Base-by-base conservation (phyloP, 2,329 filamentous ascomycete genomes). In the Talaromyces sp. region DNA sequence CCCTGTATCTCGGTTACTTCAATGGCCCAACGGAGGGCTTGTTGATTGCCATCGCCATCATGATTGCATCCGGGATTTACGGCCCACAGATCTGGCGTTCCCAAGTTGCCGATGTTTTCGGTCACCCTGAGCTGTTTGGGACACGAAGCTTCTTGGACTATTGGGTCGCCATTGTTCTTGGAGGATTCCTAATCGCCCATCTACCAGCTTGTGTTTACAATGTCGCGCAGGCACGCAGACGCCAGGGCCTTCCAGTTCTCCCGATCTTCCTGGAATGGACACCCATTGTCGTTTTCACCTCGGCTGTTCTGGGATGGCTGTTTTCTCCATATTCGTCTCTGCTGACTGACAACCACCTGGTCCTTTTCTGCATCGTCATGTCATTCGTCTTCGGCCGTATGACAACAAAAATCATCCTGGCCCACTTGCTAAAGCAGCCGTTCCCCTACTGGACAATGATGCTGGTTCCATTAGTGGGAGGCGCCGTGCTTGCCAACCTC, bases 361-460 rank as follows among this genome's bases (percentile, higher is more conserved):
- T 96, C 10, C 85, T 98, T 54, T 96, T 96, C 76, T 97, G 93
- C 80, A 78, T 96, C 63, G 96, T 91, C 63, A 90, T 98, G 83
- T 90, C 91, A n/a, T 93, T 98, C 70, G 95, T 97, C 63, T 98
- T 99, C 75, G 95, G 95, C 40, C 89, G 95, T 68, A 92, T 99
- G 89, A 98, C 95, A 0, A 99, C 95, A 44, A 99, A 98, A 82
- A 98, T 98, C 77, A 99, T 99, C 72, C 87, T 99, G 18, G 94
- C 95, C 2, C 95, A 99, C 76, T 82, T 99, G 57, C 95, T 95
- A 1, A 87, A 87, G 65, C 95, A 98, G 75, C 91, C 94, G 3
- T 99, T 98, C 78, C 95, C 95, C 1, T 96, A 91, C 83, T 98
- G 93, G 92, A 98, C 95, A 10, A 85, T 95, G 56, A 90, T 98